Conservation (phyloP, 192 early-diverging fungal genomes). For the Dissophora ornata region DNA sequence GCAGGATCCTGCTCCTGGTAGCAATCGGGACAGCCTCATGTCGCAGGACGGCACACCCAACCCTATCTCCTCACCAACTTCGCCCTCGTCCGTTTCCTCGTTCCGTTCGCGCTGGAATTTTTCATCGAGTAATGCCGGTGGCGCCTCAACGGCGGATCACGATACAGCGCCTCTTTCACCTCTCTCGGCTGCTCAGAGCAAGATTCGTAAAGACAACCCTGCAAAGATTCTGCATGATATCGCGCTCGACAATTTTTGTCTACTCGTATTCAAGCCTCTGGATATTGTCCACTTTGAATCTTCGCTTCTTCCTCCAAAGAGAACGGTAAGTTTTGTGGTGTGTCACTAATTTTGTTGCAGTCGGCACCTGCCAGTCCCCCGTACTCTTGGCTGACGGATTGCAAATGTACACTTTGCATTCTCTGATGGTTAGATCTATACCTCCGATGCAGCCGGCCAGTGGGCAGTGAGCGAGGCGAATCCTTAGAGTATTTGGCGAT, state of each 20-base stretch:
- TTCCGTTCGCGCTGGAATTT: conserved; percentile 50
- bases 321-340: conserved; percentile 67
- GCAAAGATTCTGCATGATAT: conserved; percentile 70
- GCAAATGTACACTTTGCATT: no score
- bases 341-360: no score
- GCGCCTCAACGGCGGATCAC: not conserved
- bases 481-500: conserved; percentile 14
- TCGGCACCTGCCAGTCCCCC: no score
- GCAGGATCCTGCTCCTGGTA: conserved; percentile 6
- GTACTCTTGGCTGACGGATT: no score
- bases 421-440: conserved; percentile 49
- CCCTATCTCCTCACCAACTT: conserved; percentile 41
- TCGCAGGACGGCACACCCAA: conserved; percentile 42
- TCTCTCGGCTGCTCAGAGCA: conserved; percentile 2
- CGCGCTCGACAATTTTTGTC: conserved; percentile 81
- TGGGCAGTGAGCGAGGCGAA: conserved; percentile 48
- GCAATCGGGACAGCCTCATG: conserved; percentile 38
- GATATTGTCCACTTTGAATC: conserved; percentile 72
- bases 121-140: not conserved
- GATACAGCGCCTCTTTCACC: conserved; percentile 8
- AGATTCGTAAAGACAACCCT: conserved; percentile 58
- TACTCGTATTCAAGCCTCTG: conserved; percentile 73
- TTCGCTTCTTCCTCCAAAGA: conserved; percentile 59
- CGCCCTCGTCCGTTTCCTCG: conserved; percentile 44
- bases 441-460: conserved; percentile 46